These are phyloP conservation scores for Rosellinia necatrix DNA, from an alignment of 2,329 filamentous ascomycete genomes.

Conservation along the genomic window DNA sequence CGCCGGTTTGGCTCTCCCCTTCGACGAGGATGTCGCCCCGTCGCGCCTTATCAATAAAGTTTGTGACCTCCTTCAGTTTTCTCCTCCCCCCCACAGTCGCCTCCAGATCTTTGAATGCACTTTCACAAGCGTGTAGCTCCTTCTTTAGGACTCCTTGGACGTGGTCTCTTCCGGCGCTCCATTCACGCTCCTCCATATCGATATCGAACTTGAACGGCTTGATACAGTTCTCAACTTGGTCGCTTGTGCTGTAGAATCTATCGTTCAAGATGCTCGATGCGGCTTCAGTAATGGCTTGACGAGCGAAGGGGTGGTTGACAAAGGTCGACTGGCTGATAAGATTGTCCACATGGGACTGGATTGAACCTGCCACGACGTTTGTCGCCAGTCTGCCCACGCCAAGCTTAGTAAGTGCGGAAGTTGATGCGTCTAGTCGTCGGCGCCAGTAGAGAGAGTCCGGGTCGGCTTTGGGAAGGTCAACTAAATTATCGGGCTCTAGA, in stretches of 20 bases:
- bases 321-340: slow-evolving; percentile 84
- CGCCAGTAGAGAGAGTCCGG: slow-evolving; percentile 89
- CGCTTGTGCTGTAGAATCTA: slow-evolving; percentile 93
- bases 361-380: slow-evolving; percentile 84
- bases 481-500: slow-evolving; percentile 72
- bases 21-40: slow-evolving; percentile 85
- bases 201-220: slow-evolving; percentile 99
- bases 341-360: slow-evolving; percentile 81
- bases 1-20: slow-evolving; percentile 80
- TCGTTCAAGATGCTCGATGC: slow-evolving; percentile 90
- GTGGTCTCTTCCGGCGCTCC: slow-evolving; percentile 83
- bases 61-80: slow-evolving; percentile 87
- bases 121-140: slow-evolving; percentile 83
- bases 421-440: slow-evolving; percentile 89
- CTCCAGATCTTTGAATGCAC: slow-evolving; percentile 76
- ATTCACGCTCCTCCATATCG: slow-evolving; percentile 89
- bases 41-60: slow-evolving; percentile 86
- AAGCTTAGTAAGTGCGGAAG: slow-evolving; percentile 87
- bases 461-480: slow-evolving; percentile 81
- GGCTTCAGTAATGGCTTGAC: slow-evolving; percentile 89
- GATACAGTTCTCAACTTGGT: slow-evolving; percentile 98
- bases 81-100: slow-evolving; percentile 76
- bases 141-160: slow-evolving; percentile 80
- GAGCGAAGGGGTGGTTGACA: slow-evolving; percentile 85
- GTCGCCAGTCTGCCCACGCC: slow-evolving; percentile 93